These are phyloP conservation scores for Botryosphaeria dothidea DNA, from an alignment of 2,329 filamentous ascomycete species.

Conservation along the genomic window DNA sequence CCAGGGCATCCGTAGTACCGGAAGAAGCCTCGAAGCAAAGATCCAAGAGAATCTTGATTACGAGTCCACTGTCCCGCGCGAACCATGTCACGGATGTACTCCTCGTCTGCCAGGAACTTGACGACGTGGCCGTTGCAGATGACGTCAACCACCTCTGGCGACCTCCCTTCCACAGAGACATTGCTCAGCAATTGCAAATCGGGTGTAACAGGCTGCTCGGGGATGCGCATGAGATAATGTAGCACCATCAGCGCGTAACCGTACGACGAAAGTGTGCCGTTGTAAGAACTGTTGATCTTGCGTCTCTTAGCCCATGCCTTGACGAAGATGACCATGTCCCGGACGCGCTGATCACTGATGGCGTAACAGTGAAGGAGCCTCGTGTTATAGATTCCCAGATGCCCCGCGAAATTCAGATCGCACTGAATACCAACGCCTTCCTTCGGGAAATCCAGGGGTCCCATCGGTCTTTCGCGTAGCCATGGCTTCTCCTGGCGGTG, in stretches of 20 bases:
- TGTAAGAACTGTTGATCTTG: conserved; percentile 83
- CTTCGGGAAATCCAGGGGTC: conserved; percentile 74
- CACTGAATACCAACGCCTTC: conserved; percentile 78
- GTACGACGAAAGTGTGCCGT: conserved; percentile 84
- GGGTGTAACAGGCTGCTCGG: conserved; percentile 76
- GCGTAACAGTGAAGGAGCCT: conserved; percentile 81
- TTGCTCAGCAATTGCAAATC: conserved; percentile 65
- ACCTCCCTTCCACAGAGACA: not conserved
- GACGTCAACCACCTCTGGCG: conserved; percentile 30
- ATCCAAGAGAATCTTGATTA: conserved; percentile 70
- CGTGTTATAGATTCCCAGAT: conserved; percentile 82
- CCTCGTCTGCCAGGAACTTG: conserved; percentile 76
- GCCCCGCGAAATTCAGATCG: conserved; percentile 89
- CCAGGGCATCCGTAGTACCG: conserved; percentile 74
- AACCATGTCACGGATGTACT: conserved; percentile 65
- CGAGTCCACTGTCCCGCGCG: conserved; percentile 60
- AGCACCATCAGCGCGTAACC: conserved; percentile 91
- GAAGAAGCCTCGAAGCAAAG: conserved; percentile 80
- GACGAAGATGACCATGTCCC: conserved; percentile 77
- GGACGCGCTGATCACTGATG: conserved; percentile 73
- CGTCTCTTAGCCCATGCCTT: conserved; percentile 89
- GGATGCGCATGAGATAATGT: conserved; percentile 85
- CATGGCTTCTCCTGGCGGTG: conserved; percentile 36
- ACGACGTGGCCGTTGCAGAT: conserved; percentile 68
- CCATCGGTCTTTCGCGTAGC: conserved; percentile 48